These are phyloP conservation scores for Kondoa subrosea DNA, from an alignment of 768 basidiomycete genomes.

Conservation along the genomic window DNA sequence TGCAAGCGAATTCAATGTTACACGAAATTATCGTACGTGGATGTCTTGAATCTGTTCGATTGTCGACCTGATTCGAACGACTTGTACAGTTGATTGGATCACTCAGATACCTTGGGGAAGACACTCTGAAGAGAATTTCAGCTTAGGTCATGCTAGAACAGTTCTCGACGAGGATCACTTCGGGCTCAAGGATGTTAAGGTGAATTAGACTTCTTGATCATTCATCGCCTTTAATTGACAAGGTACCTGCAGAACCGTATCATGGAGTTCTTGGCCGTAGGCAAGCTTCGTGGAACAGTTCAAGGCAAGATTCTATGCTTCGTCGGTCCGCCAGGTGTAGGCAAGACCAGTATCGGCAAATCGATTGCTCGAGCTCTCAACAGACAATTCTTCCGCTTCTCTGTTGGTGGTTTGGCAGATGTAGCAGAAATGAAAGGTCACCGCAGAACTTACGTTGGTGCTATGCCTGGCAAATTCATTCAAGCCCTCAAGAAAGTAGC, in stretches of 20 bases:
- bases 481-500: conserved; percentile 80
- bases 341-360: conserved; percentile 92
- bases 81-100: conserved; percentile 27
- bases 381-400: conserved; percentile 88
- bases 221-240: background rate
- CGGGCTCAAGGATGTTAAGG: conserved; percentile 45
- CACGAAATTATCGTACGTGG: conserved; percentile 61
- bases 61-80: background rate
- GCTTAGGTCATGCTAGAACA: conserved; percentile 41
- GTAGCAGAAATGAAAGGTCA: conserved; percentile 99
- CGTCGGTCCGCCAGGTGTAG: conserved; percentile 91
- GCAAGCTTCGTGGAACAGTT: conserved; percentile 71
- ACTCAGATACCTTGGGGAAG: conserved; percentile 86
- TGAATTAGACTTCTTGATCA: background rate
- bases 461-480: conserved; percentile 40
- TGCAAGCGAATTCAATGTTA: conserved; percentile 26
- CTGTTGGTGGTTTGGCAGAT: conserved; percentile 88
- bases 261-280: conserved; percentile 82
- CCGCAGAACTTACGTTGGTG: conserved; percentile 66
- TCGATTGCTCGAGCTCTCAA: conserved; percentile 79
- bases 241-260: conserved; percentile 84
- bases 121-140: conserved; percentile 77
- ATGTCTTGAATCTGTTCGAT: conserved; percentile 45
- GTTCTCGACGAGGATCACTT: conserved; percentile 85
- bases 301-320: conserved; percentile 96